A percentile compares a stretch with the other conserved stretches of the same genome.
These are phyloP conservation scores for Termitomyces sp. DNA, from an alignment of 768 basidiomycete genomes.

Conservation along the genomic window DNA sequence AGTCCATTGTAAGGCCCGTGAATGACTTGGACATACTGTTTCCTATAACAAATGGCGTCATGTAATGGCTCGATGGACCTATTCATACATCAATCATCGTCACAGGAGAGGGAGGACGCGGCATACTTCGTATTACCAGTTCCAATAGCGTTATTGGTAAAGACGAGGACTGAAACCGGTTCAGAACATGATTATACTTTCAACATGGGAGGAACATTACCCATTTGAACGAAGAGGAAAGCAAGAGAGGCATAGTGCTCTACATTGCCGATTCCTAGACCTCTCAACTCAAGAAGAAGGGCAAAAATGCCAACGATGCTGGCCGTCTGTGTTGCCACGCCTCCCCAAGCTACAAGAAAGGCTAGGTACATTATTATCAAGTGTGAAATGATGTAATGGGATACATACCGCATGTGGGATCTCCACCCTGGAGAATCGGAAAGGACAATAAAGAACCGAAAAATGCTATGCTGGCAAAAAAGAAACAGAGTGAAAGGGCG, in stretches of 20 bases:
- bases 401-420: conserved; percentile 10
- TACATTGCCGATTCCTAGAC: conserved; percentile 11
- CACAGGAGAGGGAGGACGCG: background rate
- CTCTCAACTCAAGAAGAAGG: conserved; percentile 15
- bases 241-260: conserved; percentile 10
- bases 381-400: background rate
- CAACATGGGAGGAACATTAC: background rate
- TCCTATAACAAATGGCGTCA: conserved; percentile 13
- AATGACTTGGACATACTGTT: conserved; percentile 11
- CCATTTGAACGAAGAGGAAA: conserved; percentile 10
- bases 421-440: background rate
- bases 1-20: background rate
- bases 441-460: conserved; percentile 17
- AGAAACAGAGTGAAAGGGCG: conserved; percentile 15
- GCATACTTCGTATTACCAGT: conserved; percentile 3
- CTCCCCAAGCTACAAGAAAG: conserved; percentile 19
- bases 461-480: conserved; percentile 16
- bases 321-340: conserved; percentile 19
- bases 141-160: conserved; percentile 16
- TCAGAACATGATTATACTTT: background rate
- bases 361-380: conserved; percentile 2
- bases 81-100: background rate
- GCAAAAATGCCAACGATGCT: conserved; percentile 9
- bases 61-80: background rate
- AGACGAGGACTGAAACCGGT: conserved; percentile 11